Evolutionary conservation across 495 filamentous ascomycete species (phyloP).

Genomic region (Sordaria brevicollis): DNA sequence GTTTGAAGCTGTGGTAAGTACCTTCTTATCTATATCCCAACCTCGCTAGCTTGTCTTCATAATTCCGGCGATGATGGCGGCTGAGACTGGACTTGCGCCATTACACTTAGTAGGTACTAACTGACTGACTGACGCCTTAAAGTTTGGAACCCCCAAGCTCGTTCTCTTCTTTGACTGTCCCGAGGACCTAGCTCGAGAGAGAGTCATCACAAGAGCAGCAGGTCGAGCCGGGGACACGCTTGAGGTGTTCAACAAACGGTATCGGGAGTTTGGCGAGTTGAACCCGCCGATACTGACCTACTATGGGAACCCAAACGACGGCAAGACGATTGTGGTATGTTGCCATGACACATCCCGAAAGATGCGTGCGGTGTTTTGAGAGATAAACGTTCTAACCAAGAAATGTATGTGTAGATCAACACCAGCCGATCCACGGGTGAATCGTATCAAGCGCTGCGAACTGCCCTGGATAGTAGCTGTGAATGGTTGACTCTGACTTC

Average conservation of each 20-base stretch:
- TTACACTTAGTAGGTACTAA: neutral
- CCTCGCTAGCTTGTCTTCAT: too few species aligned
- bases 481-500: too few species aligned
- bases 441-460: neutral
- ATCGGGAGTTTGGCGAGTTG: slow-evolving; percentile 12
- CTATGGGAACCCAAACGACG: neutral
- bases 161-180: slow-evolving; percentile 12
- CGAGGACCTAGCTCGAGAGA: slow-evolving; percentile 1
- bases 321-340: slow-evolving; percentile 1
- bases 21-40: too few species aligned
- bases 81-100: too few species aligned
- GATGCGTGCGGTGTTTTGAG: neutral
- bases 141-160: slow-evolving; percentile 12
- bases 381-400: neutral
- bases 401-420: too few species aligned
- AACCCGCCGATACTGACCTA: slow-evolving; percentile 9
- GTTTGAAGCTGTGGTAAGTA: slow-evolving; percentile 21
- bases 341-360: neutral
- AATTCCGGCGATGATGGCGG: too few species aligned
- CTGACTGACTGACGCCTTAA: neutral
- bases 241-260: slow-evolving; percentile 9
- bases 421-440: neutral
- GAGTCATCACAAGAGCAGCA: slow-evolving; percentile 7
- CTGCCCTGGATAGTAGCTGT: neutral
- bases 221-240: slow-evolving; percentile 1